phyloP scores from a whole-genome alignment of 2,329 filamentous ascomycete genomes.

The Triangularia verruculosa region DNA sequence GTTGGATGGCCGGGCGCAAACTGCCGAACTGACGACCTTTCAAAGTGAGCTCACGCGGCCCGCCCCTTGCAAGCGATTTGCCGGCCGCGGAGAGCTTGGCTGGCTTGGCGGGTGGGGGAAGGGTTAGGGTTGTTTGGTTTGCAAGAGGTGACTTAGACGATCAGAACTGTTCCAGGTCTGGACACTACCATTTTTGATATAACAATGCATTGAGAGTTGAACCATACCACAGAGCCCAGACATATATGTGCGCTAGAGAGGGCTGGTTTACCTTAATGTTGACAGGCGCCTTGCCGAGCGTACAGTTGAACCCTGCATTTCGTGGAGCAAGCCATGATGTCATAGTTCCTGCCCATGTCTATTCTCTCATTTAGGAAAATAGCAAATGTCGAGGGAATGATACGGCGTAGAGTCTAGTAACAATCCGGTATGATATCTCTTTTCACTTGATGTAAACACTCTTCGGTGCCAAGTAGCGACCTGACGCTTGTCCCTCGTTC shows the following conservation, averaged over 20 bases:
- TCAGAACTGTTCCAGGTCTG: too few species aligned
- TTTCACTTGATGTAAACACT: neutral
- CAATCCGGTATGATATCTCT: too few species aligned
- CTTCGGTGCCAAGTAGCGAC: neutral
- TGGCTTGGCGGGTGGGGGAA: neutral
- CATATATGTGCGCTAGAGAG: too few species aligned
- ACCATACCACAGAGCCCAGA: too few species aligned
- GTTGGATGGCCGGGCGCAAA: conserved; percentile 1
- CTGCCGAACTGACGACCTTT: neutral
- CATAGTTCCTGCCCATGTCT: neutral
- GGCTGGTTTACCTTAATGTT: too few species aligned
- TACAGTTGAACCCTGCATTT: neutral
- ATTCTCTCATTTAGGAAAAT: neutral
- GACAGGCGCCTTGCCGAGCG: neutral
- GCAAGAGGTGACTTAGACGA: too few species aligned
- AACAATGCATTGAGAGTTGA: neutral
- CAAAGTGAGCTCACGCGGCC: neutral
- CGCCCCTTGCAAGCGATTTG: neutral
- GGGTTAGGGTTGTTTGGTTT: conserved; percentile 3
- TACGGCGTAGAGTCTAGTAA: too few species aligned
- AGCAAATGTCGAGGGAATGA: neutral
- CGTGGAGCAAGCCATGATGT: neutral
- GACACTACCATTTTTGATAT: neutral
- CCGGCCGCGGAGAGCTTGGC: neutral
- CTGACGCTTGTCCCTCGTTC: neutral